Base-by-base conservation (phyloP, 208 protist species). In the Leptomonas pyrrhocoris region DNA sequence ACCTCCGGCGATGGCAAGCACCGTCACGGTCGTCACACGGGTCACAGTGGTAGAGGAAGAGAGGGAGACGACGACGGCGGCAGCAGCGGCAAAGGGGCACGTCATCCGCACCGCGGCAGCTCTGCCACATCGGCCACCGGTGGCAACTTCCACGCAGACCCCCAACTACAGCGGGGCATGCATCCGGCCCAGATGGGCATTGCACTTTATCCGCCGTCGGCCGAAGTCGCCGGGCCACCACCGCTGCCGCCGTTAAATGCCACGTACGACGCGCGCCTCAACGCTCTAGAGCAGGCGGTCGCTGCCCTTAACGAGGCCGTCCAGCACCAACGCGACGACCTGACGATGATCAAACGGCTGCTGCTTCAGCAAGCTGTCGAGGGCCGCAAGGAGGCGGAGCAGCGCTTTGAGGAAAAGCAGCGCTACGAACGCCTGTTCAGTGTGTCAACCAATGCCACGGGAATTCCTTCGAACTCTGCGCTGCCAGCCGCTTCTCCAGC, bases 281-380 rank as follows among this genome's bases (percentile, higher is more conserved):
- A 73, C 31, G 59, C 79, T 15, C 66, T 96, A 34, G 92, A 96
- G 68, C 81, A 85, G 53, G 79, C 84, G 8, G 85, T 96, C 13
- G 85, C 88, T 4, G 86, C 85, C 16, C 81, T 96, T 12, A 89
- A 87, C 30, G 85, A 88, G 68, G 81, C 81, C 3, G 74, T 96
- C 65, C 81, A 89, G 50, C 81, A 91, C 75, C 92, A 96, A 68
- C 85, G 89, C 30, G 85, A 96, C 36, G 92, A 96, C 76, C 55
- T 96, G 40, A 84, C 84, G 21, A 85, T 93, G 82, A 90, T 96
- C 45, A 94, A 93, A 72, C 77, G 83, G n/a, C 73, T 94, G 64
- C 81, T 96, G 27, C 75, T 96, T 15, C 91, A 94, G 65, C 88
- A 96, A 73, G 82, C 84, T 27, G 72, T 69, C 48, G 80, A 88